Base-by-base conservation (phyloP, 768 basidiomycete genomes). In the Trametes meyenii region DNA sequence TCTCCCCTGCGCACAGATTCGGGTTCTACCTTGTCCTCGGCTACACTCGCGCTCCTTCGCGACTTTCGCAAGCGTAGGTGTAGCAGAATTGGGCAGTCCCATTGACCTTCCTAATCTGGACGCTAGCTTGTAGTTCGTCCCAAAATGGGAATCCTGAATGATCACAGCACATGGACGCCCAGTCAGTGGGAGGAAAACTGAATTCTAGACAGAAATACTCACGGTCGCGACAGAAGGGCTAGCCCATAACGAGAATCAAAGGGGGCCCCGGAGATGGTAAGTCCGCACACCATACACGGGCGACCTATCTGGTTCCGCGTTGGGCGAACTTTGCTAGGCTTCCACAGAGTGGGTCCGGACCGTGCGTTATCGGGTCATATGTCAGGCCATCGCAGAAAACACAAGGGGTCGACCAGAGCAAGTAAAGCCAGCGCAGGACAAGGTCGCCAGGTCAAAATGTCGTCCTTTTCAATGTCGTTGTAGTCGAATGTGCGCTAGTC, bases 11-110 rank as follows among this genome's bases (percentile, higher is more conserved):
- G 66, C 50, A 64, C 64, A 24, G 8, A 61, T 69, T 57, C 49
- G 68, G 70, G 44, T 24, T 36, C 57, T 58, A 51, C 61, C 64
- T 71, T 71, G 70, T 71, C 46, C 58, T 60, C 65, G 55, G 60
- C 45, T 61, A 63, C 54, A 23, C 54, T 58, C 42, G 40, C 53
- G 50, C 38, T 58, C 55, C 56, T 49, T 50, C 61, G 42, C 55
- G 60, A 46, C 44, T 42, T 19, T 55, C 61, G 53, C 33, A 44
- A 35, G 24, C 52, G 43, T 21, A 54, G 59, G 16, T 38, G 48
- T 23, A 19, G 55, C 40, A 23, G 50, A 38, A 53, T 55, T 49
- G 60, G 68, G 53, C 60, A 58, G 21, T 67, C 55, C 52, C 66
- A 50, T 67, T 61, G 61, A 43, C n/a, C 52, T 65, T 24, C 64